Conservation (phyloP, 2,329 filamentous ascomycete species). For the Lecanicillium sp. region DNA sequence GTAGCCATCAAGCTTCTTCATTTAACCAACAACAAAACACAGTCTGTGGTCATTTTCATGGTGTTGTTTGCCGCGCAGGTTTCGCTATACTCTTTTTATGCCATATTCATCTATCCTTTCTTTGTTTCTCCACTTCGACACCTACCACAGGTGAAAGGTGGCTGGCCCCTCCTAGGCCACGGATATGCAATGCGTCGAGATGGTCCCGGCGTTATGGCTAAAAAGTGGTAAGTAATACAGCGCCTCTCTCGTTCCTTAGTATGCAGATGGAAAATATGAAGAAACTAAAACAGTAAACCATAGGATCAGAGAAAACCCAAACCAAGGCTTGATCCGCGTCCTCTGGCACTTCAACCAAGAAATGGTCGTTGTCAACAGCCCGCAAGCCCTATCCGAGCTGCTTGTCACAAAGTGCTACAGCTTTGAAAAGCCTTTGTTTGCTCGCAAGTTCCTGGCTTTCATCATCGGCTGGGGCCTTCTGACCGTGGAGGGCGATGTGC, state of each 20-base stretch:
- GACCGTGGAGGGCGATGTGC: conserved; percentile 27
- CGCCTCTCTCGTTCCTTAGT: background rate
- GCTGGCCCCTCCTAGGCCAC: conserved; percentile 8
- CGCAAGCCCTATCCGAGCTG: conserved; percentile 59
- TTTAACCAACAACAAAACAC: background rate
- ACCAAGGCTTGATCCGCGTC: conserved; percentile 61
- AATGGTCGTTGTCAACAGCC: conserved; percentile 48
- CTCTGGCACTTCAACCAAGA: conserved; percentile 53
- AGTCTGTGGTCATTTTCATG: conserved; percentile 2
- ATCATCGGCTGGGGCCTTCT: conserved; percentile 60
- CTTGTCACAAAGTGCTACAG: conserved; percentile 60
- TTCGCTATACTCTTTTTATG: conserved; percentile 24
- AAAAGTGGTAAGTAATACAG: conserved; percentile 63
- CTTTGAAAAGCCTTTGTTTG: conserved; percentile 51
- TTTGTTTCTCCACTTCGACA: conserved; percentile 33
- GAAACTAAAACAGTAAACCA: conserved; percentile 16
- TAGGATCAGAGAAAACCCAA: conserved; percentile 53
- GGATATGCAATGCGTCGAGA: conserved; percentile 4
- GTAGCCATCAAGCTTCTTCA: conserved; percentile 11
- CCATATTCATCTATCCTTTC: conserved; percentile 31
- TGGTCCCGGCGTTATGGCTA: conserved; percentile 14
- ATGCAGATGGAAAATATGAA: background rate
- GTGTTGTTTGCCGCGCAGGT: conserved; percentile 2
- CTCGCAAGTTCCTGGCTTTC: conserved; percentile 69
- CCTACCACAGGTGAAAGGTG: conserved; percentile 33